phyloP scores from a whole-genome alignment of 2,329 filamentous ascomycete genomes.

The Claviceps pusilla region DNA sequence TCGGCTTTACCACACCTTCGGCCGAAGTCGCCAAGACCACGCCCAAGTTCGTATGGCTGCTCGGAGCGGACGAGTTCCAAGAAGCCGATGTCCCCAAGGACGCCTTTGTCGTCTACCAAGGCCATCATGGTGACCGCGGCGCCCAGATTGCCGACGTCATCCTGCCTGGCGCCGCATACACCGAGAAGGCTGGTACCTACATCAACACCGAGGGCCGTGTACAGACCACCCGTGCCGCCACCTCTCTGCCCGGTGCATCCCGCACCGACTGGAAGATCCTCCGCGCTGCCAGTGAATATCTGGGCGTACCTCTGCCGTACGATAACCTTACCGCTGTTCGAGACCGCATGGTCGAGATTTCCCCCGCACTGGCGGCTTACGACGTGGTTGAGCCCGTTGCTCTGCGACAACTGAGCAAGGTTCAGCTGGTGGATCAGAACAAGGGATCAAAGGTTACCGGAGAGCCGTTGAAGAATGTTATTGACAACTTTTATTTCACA shows the following conservation, averaged over 20 bases:
- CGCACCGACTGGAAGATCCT: constrained; percentile 99
- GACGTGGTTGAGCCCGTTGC: constrained; percentile 77
- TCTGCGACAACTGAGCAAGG: constrained; percentile 65
- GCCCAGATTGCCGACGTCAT: constrained; percentile 88
- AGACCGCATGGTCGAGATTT: constrained; percentile 91
- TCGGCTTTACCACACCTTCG: constrained; percentile 84
- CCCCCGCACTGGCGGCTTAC: constrained; percentile 75
- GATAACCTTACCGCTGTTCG: constrained; percentile 81
- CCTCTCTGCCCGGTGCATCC: constrained; percentile 73
- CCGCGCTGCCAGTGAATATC: constrained; percentile 79
- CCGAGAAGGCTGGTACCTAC: constrained; percentile 90
- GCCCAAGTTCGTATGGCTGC: constrained; percentile 91
- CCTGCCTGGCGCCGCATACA: constrained; percentile 88
- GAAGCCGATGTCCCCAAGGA: constrained; percentile 83
- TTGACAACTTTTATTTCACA: constrained; percentile 97
- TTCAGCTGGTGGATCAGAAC: constrained; percentile 92
- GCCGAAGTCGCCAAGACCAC: constrained; percentile 65
- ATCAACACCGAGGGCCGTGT: constrained; percentile 96
- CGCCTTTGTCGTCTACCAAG: constrained; percentile 94
- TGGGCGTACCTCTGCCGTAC: constrained; percentile 75
- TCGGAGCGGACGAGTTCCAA: constrained; percentile 83
- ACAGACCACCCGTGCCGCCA: constrained; percentile 83
- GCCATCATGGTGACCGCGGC: constrained; percentile 89
- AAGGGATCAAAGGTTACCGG: constrained; percentile 65
- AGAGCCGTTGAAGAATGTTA: constrained; percentile 64